Evolutionary conservation across 768 basidiomycete species (phyloP).

Genomic region (Mycena crocata): DNA sequence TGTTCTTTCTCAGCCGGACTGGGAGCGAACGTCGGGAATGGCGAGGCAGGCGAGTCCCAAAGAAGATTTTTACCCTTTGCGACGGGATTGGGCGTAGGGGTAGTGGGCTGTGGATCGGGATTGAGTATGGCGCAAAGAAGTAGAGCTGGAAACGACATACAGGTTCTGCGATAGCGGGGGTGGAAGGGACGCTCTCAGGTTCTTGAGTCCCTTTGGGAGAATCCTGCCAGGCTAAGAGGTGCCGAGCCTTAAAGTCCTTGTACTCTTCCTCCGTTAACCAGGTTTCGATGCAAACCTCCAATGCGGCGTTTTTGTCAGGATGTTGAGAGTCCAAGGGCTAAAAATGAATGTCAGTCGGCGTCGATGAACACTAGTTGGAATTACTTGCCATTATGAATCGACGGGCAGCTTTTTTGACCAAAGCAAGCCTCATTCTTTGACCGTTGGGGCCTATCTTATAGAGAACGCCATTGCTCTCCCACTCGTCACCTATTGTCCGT

Average conservation of each 20-base stretch:
- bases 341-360: constrained; percentile 20
- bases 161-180: constrained; percentile 45
- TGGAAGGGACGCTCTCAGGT: constrained; percentile 52
- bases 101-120: constrained; percentile 17
- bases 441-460: constrained; percentile 82
- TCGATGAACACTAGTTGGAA: not conserved
- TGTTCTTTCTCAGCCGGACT: constrained; percentile 42
- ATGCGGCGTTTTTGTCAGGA: constrained; percentile 74
- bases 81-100: constrained; percentile 20
- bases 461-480: constrained; percentile 76
- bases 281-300: constrained; percentile 80
- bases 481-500: constrained; percentile 77
- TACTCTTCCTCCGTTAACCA: constrained; percentile 86
- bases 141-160: constrained; percentile 14
- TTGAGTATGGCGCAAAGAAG: constrained; percentile 2
- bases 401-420: constrained; percentile 78
- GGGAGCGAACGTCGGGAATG: constrained; percentile 40
- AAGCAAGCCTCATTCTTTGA: constrained; percentile 72
- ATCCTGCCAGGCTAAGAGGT: constrained; percentile 79
- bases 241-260: constrained; percentile 68
- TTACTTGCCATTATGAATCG: constrained; percentile 78
- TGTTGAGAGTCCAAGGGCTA: constrained; percentile 85
- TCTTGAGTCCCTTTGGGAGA: constrained; percentile 56
- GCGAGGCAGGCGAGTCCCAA: constrained; percentile 70
- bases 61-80: constrained; percentile 72